A percentile compares a stretch with the other conserved stretches of the same genome.
Conservation (phyloP, 2,329 filamentous ascomycete genomes). For the Phialemonium atrogriseum region DNA sequence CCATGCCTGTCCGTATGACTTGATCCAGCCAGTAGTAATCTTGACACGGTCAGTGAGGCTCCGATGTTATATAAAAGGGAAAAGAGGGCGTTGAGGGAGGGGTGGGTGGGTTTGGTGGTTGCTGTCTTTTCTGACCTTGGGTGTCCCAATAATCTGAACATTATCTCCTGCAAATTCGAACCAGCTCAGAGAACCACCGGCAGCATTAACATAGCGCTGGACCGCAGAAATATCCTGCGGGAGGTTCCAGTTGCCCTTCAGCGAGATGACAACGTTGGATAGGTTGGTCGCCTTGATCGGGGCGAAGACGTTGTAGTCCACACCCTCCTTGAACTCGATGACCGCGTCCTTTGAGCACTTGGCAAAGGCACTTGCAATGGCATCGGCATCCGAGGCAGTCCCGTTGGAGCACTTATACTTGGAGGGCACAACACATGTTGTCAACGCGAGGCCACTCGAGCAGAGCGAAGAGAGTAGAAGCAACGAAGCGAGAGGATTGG, state of each 20-base stretch:
- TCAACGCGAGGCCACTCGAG: not conserved
- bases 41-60: constrained; percentile 2
- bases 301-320: constrained; percentile 32
- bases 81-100: no score
- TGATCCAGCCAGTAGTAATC: constrained; percentile 29
- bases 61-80: constrained; percentile 7
- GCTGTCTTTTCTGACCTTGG: constrained; percentile 19
- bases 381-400: constrained; percentile 28
- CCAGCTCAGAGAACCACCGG: constrained; percentile 24
- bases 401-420: constrained; percentile 20
- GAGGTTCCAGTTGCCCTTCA: constrained; percentile 34
- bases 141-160: constrained; percentile 23
- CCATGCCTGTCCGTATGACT: constrained; percentile 35
- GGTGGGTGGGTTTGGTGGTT: no score
- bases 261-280: constrained; percentile 30
- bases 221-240: constrained; percentile 28
- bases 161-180: constrained; percentile 24
- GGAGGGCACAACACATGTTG: constrained; percentile 11
- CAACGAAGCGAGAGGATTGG: not conserved
- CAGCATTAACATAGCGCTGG: constrained; percentile 24
- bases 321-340: constrained; percentile 28
- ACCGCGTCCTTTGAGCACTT: constrained; percentile 23
- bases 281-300: constrained; percentile 29
- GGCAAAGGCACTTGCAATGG: constrained; percentile 25
- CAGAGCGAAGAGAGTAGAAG: no score